Base-by-base conservation (phyloP, 345 rosid genomes). In the Pistacia atlantica region DNA sequence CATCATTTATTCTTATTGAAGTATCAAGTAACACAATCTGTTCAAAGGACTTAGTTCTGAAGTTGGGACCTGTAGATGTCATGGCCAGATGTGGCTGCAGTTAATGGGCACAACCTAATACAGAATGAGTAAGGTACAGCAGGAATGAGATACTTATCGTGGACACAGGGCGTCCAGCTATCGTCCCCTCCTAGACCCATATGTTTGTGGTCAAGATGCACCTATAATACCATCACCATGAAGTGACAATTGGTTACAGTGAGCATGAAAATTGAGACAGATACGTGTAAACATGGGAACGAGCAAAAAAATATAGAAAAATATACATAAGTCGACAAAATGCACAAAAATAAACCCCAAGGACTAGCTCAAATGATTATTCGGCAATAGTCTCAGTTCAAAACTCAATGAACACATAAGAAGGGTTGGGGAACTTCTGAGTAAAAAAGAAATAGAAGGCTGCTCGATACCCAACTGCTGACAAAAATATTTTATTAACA, bases 191-290 rank as follows among this genome's bases (percentile, higher is more conserved):
- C 97, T 22, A 90, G 3, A 2, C 98, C 99, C 97, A 92, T 96
- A 86, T 96, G 99, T 82, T 89, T 92, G 84, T 96, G 97, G 85
- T 96, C 98, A 10, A 96, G 95, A 84, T 96, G 99, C 69, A 96
- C 97, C 98, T 96, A 80, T 62, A 77, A 67, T 62, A 51, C 46
- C 51, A 65, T 0, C 37, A 46, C 31, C 65, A 57, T 45, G 57
- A 49, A 42, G 14, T 45, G 4, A 52, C 13, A 57, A 20, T 28
- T 52, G 1, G 64, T 57, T 67, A 68, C 42, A 11, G 48, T 59
- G 14, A 0, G 6, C n/a, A 51, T 49, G 56, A 25, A 73, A 20
- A 38, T n/a, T 16, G 6, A 20, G 0, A 52, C 38, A 11, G 51
- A 57, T 65, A 55, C 65, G 42, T 64, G 25, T 13, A 5, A 33